These are phyloP conservation scores for Prototheca cutis DNA, from an alignment of 163 green algal genomes.

Conservation along the genomic window DNA sequence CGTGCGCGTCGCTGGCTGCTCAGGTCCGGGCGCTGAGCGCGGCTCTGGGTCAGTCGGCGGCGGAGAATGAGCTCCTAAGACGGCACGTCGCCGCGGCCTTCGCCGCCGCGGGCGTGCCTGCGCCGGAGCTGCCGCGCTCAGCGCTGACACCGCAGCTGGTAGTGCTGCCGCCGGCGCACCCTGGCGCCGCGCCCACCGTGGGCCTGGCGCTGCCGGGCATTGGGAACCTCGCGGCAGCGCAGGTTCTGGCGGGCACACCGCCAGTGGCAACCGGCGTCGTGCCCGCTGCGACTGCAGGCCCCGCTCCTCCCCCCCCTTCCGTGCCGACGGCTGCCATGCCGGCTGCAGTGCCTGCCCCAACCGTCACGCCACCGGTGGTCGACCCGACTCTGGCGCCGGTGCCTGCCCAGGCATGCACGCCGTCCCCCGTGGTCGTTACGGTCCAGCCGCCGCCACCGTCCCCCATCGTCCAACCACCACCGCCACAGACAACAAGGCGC, in stretches of 20 bases:
- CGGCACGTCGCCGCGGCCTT: constrained; percentile 20
- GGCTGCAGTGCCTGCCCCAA: too few relatives aligned
- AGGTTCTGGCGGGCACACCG: background rate
- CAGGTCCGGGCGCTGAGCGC: constrained; percentile 10
- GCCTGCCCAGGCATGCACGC: background rate
- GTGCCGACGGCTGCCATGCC: too few relatives aligned
- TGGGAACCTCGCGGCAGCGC: background rate
- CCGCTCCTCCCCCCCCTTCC: background rate
- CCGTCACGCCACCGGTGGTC: too few relatives aligned
- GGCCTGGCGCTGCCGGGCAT: background rate
- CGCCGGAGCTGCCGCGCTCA: background rate
- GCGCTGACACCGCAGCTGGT: constrained; percentile 22
- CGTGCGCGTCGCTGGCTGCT: constrained; percentile 4
- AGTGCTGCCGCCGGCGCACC: background rate
- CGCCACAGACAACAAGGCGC: background rate
- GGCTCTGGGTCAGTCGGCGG: constrained; percentile 12
- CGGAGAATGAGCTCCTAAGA: constrained; percentile 19
- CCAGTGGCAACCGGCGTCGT: background rate
- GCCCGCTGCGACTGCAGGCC: background rate
- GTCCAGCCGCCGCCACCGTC: background rate
- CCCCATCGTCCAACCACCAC: background rate
- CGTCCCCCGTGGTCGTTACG: background rate
- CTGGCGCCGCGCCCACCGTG: background rate
- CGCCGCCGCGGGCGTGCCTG: constrained; percentile 1
- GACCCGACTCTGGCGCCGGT: background rate